A percentile compares a stretch with the other conserved stretches of the same genome.
phyloP scores from a whole-genome alignment of 257 asterid species.

The Plantago elongata region DNA sequence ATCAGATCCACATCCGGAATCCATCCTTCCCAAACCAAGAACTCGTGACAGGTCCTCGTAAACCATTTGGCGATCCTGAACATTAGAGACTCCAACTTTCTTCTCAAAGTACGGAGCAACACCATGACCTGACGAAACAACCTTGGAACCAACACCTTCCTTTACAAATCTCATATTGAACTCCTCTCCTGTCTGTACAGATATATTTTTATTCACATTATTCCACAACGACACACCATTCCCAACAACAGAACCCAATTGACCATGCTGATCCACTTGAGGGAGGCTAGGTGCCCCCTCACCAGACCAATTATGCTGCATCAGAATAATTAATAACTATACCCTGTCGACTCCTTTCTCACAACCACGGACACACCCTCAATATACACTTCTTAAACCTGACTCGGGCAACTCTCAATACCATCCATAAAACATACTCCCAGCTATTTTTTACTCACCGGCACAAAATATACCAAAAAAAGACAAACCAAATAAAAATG shows the following conservation, averaged over 20 bases:
- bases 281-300: conserved; percentile 36
- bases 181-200: conserved; percentile 60
- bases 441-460: not conserved
- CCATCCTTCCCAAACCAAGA: conserved; percentile 60
- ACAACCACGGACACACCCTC: not conserved
- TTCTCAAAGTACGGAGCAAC: conserved; percentile 26
- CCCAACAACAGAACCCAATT: conserved; percentile 17
- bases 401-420: conserved; percentile 11
- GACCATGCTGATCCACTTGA: conserved; percentile 39
- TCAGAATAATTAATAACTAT: conserved; percentile 10
- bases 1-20: conserved; percentile 60
- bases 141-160: conserved; percentile 40
- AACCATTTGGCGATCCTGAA: conserved; percentile 34
- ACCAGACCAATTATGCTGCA: conserved; percentile 34
- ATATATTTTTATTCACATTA: conserved; percentile 30
- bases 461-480: not conserved
- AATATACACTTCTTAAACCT: conserved; percentile 13
- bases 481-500: not conserved
- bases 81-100: conserved; percentile 30
- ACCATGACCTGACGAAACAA: conserved; percentile 30
- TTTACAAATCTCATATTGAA: conserved; percentile 48
- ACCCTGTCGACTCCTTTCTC: not conserved
- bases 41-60: conserved; percentile 57
- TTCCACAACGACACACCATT: conserved; percentile 27
- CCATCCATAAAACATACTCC: not conserved